Evolutionary conservation across 2,329 filamentous ascomycete species (phyloP).

Genomic region (Aspergillus fructus): DNA sequence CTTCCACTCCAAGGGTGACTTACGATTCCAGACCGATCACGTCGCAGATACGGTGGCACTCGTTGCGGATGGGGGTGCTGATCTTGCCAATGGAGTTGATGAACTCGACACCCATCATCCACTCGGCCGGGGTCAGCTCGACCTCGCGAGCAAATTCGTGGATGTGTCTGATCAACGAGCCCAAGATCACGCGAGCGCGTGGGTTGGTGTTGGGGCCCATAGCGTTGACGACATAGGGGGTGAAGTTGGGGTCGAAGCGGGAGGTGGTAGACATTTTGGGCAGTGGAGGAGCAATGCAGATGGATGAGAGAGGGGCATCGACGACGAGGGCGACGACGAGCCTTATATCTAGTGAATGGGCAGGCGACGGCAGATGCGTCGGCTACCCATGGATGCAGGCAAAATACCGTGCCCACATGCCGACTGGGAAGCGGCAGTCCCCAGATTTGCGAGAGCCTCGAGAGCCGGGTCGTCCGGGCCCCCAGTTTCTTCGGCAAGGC

Average conservation of each 20-base stretch:
- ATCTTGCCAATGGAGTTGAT: constrained; percentile 73
- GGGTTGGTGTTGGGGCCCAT: constrained; percentile 69
- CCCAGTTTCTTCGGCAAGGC: neutral
- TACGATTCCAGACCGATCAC: constrained; percentile 68
- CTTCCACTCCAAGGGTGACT: constrained; percentile 19
- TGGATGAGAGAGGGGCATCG: neutral
- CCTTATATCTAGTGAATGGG: constrained; percentile 5
- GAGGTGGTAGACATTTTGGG: constrained; percentile 20
- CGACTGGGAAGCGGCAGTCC: constrained; percentile 3
- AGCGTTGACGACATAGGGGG: constrained; percentile 68
- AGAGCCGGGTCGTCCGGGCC: neutral
- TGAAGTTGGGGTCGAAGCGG: constrained; percentile 69
- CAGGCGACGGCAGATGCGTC: constrained; percentile 24
- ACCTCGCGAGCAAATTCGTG: constrained; percentile 78
- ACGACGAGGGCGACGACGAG: constrained; percentile 3
- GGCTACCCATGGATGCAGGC: constrained; percentile 12
- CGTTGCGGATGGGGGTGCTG: constrained; percentile 68
- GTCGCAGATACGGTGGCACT: constrained; percentile 71
- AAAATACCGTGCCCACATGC: constrained; percentile 29
- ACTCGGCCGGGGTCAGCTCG: constrained; percentile 74
- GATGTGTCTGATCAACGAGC: constrained; percentile 66
- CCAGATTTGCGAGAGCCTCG: neutral
- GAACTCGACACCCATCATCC: constrained; percentile 72
- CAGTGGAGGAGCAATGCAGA: neutral
- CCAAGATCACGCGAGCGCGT: constrained; percentile 63